Evolutionary conservation across 306 rosid species (phyloP).

Genomic region (peach (Prunus persica)): DNA sequence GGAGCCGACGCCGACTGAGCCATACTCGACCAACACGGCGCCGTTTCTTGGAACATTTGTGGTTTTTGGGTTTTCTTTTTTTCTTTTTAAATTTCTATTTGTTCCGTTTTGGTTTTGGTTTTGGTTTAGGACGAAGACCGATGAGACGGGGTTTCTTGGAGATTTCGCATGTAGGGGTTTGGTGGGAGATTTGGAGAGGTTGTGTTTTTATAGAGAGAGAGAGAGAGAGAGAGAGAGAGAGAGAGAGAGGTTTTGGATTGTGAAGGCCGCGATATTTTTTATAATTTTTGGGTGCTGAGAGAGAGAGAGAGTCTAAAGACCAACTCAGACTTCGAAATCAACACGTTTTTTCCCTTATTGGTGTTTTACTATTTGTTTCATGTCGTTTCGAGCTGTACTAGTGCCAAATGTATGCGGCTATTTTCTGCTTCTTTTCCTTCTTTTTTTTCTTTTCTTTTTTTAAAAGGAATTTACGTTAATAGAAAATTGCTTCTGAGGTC

Average conservation of each 20-base stretch:
- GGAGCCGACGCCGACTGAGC: conserved; percentile 24
- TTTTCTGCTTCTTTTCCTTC: neutral
- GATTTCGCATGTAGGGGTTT: conserved; percentile 44
- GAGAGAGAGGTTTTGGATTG: neutral
- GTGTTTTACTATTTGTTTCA: conserved; percentile 7
- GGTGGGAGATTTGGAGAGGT: conserved; percentile 35
- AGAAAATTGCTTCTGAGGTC: too few species aligned
- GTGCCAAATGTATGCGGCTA: neutral
- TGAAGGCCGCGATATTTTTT: too few species aligned
- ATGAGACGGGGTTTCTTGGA: conserved; percentile 35
- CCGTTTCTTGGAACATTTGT: conserved; percentile 42
- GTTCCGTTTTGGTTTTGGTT: conserved; percentile 2
- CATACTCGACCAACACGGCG: conserved; percentile 32
- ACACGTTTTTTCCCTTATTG: conserved; percentile 74
- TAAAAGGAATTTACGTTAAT: too few species aligned
- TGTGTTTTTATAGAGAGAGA: conserved; percentile 19
- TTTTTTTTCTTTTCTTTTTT: fast-evolving
- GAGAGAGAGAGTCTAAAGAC: neutral
- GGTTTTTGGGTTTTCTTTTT: neutral
- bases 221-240: conserved; percentile 1
- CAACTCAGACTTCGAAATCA: conserved; percentile 41
- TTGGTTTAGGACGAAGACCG: conserved; percentile 4
- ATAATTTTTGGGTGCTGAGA: neutral
- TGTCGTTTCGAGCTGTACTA: conserved; percentile 1
- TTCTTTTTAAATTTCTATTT: neutral